phyloP scores from a whole-genome alignment of 2,329 filamentous ascomycete species.

The Xylariaceae sp. region DNA sequence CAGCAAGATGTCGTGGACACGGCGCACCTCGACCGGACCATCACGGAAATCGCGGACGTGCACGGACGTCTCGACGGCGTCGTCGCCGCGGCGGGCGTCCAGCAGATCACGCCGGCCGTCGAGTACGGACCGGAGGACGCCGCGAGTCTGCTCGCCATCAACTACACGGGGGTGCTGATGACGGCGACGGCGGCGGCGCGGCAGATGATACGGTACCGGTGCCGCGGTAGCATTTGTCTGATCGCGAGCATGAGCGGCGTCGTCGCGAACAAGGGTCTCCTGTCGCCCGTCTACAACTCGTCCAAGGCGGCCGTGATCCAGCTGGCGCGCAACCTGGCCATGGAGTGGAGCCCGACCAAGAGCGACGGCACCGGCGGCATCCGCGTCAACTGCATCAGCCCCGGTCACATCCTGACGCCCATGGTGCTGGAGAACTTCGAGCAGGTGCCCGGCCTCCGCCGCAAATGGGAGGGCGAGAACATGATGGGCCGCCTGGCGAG shows the following conservation, averaged over 20 bases:
- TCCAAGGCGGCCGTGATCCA: constrained; percentile 68
- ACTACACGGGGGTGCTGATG: constrained; percentile 70
- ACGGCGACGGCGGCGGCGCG: constrained; percentile 72
- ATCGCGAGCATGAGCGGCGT: constrained; percentile 60
- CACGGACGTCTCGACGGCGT: constrained; percentile 68
- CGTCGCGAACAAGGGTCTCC: constrained; percentile 60
- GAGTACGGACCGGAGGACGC: constrained; percentile 63
- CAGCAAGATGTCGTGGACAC: constrained; percentile 70
- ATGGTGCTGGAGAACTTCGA: constrained; percentile 75
- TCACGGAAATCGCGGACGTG: constrained; percentile 62
- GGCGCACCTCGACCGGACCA: constrained; percentile 56
- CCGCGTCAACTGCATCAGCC: constrained; percentile 69
- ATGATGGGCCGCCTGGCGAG: constrained; percentile 68
- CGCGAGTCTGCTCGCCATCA: constrained; percentile 69
- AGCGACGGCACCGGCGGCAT: constrained; percentile 55
- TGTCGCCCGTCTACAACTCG: constrained; percentile 66
- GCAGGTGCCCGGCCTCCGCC: constrained; percentile 61
- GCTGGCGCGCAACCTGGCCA: constrained; percentile 63
- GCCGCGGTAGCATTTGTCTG: constrained; percentile 57
- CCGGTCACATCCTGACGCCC: constrained; percentile 68
- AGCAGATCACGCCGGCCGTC: constrained; percentile 68
- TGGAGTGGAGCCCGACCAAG: constrained; percentile 59
- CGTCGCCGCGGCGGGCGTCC: constrained; percentile 67
- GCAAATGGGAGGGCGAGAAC: constrained; percentile 71
- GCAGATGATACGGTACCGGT: constrained; percentile 58